phyloP scores from a whole-genome alignment of 2,329 filamentous ascomycete species.

The Colletotrichum shisoi region DNA sequence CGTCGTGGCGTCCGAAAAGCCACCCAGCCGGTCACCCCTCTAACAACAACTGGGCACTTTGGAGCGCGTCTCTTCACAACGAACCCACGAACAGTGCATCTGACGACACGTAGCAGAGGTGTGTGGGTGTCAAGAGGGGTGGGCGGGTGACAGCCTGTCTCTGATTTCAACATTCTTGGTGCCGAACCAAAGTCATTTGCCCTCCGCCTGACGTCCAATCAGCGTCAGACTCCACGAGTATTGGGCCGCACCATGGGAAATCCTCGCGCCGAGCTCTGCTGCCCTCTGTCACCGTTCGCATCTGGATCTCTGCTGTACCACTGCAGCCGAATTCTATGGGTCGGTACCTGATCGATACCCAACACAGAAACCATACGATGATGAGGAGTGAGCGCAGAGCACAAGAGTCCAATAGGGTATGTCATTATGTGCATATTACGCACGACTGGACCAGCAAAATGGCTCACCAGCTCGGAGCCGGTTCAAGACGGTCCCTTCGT shows the following conservation, averaged over 20 bases:
- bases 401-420: constrained; percentile 1
- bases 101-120: constrained; percentile 20
- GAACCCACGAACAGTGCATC: constrained; percentile 24
- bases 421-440: not conserved
- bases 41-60: constrained; percentile 4
- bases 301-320: constrained; percentile 20
- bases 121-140: constrained; percentile 33
- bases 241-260: not conserved
- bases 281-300: not conserved
- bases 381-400: constrained; percentile 1
- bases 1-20: constrained; percentile 12
- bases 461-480: not conserved
- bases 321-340: not conserved
- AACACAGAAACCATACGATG: constrained; percentile 20
- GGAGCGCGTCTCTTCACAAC: not conserved
- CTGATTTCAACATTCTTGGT: constrained; percentile 20
- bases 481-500: not conserved
- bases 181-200: constrained; percentile 30
- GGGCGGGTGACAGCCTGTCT: constrained; percentile 37
- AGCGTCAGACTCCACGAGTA: not conserved
- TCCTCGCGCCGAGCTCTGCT: not conserved
- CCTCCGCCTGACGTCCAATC: constrained; percentile 21
- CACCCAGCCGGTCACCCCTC: not conserved
- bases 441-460: not conserved
- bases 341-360: constrained; percentile 35